A percentile compares a stretch with the other conserved stretches of the same genome.
These are phyloP conservation scores for Aureobasidium mangrovei DNA, from an alignment of 2,329 filamentous ascomycete species.

Conservation along the genomic window DNA sequence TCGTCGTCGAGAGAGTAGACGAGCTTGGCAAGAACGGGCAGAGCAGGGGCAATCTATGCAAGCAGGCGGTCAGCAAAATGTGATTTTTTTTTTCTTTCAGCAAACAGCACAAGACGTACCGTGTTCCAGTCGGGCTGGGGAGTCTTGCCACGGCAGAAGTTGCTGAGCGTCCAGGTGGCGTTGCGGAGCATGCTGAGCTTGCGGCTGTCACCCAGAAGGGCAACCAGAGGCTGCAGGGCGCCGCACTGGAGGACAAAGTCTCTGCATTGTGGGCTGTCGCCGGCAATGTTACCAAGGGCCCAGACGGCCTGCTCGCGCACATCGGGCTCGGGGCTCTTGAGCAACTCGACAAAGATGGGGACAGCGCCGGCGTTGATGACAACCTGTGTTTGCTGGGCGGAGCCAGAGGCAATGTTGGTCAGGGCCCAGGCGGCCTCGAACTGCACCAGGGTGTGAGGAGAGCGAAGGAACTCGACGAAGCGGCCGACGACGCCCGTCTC, in stretches of 20 bases:
- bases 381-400: conserved; percentile 93
- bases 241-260: conserved; percentile 92
- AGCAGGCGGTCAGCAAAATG: conserved; percentile 12
- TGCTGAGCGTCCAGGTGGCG: conserved; percentile 97
- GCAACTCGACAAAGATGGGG: conserved; percentile 94
- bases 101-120: conserved; percentile 47
- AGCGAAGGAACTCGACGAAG: conserved; percentile 97
- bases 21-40: conserved; percentile 91
- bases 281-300: conserved; percentile 97
- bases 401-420: conserved; percentile 98
- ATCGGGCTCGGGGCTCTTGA: conserved; percentile 93
- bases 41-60: conserved; percentile 79
- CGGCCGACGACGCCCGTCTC: conserved; percentile 96
- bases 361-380: conserved; percentile 98
- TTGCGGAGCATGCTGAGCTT: conserved; percentile 99
- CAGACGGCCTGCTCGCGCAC: conserved; percentile 97
- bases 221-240: conserved; percentile 81
- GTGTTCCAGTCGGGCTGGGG: conserved; percentile 97
- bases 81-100: not conserved
- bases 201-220: conserved; percentile 88
- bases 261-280: conserved; percentile 93
- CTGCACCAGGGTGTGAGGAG: conserved; percentile 94
- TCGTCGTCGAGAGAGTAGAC: conserved; percentile 98
- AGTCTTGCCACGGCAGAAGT: conserved; percentile 99
- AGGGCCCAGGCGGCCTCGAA: conserved; percentile 98